Evolutionary conservation across 2,329 filamentous ascomycete species (phyloP), one percentile per base, ranked within the genome.

Genomic region (Botrytis hyacinthi): DNA sequence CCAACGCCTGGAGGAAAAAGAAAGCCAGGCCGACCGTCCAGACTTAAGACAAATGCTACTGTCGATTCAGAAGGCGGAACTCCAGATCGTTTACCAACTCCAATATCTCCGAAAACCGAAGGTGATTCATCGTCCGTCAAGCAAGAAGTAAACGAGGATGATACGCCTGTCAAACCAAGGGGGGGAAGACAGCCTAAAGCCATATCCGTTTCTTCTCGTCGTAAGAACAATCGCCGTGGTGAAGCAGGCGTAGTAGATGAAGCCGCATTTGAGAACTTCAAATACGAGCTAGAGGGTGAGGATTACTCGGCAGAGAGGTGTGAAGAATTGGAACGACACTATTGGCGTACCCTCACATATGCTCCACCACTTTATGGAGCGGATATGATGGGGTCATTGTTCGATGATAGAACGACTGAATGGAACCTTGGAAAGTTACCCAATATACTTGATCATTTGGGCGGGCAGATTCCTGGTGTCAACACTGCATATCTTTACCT

Each of bases 401-500:
- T 99, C 81, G 91, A 96, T 78, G 95, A 98, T 62, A 87, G 88
- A 2, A 94, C 92, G 4, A 91, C 93, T 10, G 87, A 86, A 46
- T 99, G 96, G 96, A 99, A 99, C 78, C 89, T 99, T 62, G 96
- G 97, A 78, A 97, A 97, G 81, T 87, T 99, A 44, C 93, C 94
- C 20, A 99, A 98, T 78, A 84, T 99, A 73, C 87, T 99, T 57
- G 96, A 99, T 82, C 93, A 98, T 6, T 86, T 99, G 2, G 96
- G 96, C 10, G 95, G 94, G 73, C 97, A 98, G 78, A 94, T 99
- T 14, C 97, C 96, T 4, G 96, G 96, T 77, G 97, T 99, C 80
- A 99, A 99, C 80, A 99, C 95, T 2, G 95, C 96, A 2, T 99
- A 99, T 80, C 88, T 99, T 2, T 99, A 99, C 81, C 87, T 99